Evolutionary conservation across 2,329 filamentous ascomycete species (phyloP), one percentile per base, ranked within the genome.

Genomic region (Colletotrichum sp.): DNA sequence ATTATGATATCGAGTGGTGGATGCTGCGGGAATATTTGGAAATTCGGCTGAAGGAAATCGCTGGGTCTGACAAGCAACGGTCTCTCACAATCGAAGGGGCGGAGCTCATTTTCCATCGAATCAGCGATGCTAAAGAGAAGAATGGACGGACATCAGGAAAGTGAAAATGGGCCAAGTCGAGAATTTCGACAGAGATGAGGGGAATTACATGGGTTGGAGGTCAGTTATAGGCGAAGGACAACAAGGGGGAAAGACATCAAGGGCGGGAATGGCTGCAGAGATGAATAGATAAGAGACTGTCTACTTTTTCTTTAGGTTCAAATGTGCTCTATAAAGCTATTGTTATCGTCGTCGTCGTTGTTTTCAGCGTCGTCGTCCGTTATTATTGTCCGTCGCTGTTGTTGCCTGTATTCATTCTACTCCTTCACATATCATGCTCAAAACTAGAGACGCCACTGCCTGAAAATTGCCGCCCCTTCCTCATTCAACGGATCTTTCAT

Each of bases 371-470:
- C 8, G 19, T 44, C 16, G 16, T n/a, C 39, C 39, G 39, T 48
- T 4, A 22, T 6, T n/a, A 7, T 48, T 11, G 6, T 6, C 39
- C 39, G 9, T 44, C 1, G 39, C 39, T 44, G 3, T 19, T 3
- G 9, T 48, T 48, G 0, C 19, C 19, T 48, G 0, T 48, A 12
- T 2, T 48, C 39, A 2, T 1, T 12, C 2, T 48, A 4, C 39
- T 1, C 2, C 39, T n/a, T 48, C 39, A n/a, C 2, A 1, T n/a
- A 12, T 48, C 19, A n/a, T 48, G 0, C 19, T 1, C 1, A 48
- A 3, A 48, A n/a, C 19, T 5, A 48, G 39, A 7, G 39, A n/a
- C 39, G 19, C 19, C 0, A 7, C 19, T 48, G n/a, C n/a, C n/a
- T 52, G 44, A 2, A 5, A 48, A 4, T 48, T 52, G 3, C 12